Evolutionary conservation across 805 yeast genomes (phyloP), one percentile per base, ranked within the genome.

Genomic region (Metschnikowia arizonensis): DNA sequence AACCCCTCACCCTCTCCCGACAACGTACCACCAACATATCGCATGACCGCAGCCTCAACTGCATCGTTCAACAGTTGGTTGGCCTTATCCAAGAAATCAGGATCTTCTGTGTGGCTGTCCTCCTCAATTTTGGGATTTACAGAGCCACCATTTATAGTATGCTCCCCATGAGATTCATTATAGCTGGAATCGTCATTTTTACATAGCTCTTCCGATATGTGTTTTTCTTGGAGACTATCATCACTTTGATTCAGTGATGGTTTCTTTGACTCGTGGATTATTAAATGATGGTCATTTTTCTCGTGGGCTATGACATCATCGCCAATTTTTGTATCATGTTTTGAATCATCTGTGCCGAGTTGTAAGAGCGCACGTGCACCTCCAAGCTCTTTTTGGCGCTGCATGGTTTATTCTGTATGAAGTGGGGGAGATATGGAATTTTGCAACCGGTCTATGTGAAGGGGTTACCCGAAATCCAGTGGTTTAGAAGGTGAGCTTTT

Each of bases 21-120:
- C n/a, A 83, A 62, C 1, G 82, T 76, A 5, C 83, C 85, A 15
- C 85, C 88, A 11, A 84, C 91, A 53, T 78, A 78, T 45, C 78
- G 74, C 78, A 85, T 73, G 14, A 85, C 89, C 0, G 89, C 93
- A 14, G 85, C 93, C 56, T 84, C 93, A 2, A 84, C 93, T 11
- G 78, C 80, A 46, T 71, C 76, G 40, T 66, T 71, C 26, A 71
- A 57, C 53, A 68, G 73, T 48, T 69, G 73, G 49, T 26, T 63
- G 11, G 63, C 62, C 32, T 64, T 64, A 14, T 59, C 56, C 54
- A 50, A 48, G 8, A 50, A 43, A 14, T 49, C 57, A 10, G 43
- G 42, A 6, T 32, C 29, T 24, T 44, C 43, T 14, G 37, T 19
- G 19, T 45, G 33, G 15, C 15, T 17, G 17, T 9, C 32, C 32